phyloP scores from a whole-genome alignment of 495 filamentous ascomycete species.

The Durotheca rogersii region DNA sequence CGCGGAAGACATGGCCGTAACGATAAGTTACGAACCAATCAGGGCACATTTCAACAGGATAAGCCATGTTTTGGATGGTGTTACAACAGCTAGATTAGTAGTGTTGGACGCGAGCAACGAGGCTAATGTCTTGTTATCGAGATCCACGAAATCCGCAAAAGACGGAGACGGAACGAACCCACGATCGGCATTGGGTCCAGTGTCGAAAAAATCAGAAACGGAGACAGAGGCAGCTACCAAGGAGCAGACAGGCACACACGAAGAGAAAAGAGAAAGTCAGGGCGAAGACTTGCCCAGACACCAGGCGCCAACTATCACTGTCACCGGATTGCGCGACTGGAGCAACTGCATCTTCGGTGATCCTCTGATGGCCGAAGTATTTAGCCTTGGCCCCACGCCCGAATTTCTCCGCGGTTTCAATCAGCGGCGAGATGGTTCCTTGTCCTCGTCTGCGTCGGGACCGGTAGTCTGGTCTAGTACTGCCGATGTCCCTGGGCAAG shows the following conservation, averaged over 20 bases:
- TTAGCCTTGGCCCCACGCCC: constrained; percentile 44
- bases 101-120: constrained; percentile 38
- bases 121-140: constrained; percentile 38
- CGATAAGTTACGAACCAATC: constrained; percentile 43
- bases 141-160: constrained; percentile 5
- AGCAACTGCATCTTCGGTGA: constrained; percentile 61
- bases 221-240: not conserved
- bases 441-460: constrained; percentile 7
- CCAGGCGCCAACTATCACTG: constrained; percentile 11
- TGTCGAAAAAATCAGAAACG: not conserved
- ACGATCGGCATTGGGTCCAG: not conserved
- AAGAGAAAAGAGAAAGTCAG: not conserved
- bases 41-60: constrained; percentile 41
- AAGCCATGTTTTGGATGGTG: constrained; percentile 41
- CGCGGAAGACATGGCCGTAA: constrained; percentile 48
- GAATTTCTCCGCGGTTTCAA: constrained; percentile 46
- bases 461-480: not conserved
- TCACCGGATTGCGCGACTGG: constrained; percentile 49
- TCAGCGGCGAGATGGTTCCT: not conserved
- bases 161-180: constrained; percentile 1
- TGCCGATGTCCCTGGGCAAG: not conserved
- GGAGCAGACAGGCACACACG: not conserved
- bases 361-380: constrained; percentile 53
- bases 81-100: constrained; percentile 41
- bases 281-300: not conserved